Evolutionary conservation across 139 green algal species (phyloP).

Genomic region (Chlorella sp.): DNA sequence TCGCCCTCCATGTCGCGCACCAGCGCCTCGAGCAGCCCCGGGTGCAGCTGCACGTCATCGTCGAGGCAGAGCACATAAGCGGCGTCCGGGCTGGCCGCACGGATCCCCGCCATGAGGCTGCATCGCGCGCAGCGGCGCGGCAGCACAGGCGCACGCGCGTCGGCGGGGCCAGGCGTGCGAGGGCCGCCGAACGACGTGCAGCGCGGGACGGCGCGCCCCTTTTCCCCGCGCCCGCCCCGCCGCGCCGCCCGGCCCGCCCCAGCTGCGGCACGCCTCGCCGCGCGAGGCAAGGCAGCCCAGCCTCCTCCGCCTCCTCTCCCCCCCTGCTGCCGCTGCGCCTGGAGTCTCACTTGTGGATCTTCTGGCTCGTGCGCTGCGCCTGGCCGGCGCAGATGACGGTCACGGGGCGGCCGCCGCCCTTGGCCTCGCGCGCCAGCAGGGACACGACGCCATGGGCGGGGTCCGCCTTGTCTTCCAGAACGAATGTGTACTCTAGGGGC

Average conservation of each 20-base stretch:
- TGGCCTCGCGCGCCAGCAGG: background rate
- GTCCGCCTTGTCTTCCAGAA: conserved; percentile 63
- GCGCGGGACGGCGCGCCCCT: no score
- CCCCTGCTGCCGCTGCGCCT: no score
- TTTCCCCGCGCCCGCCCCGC: no score
- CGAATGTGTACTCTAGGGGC: conserved; percentile 75
- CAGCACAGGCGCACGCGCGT: background rate
- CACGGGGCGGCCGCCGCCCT: background rate
- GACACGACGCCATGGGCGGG: conserved; percentile 29
- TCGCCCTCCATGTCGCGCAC: conserved; percentile 70
- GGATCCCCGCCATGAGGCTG: conserved; percentile 52
- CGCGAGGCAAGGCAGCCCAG: background rate
- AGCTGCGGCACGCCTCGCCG: no score
- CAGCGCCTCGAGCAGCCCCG: conserved; percentile 57
- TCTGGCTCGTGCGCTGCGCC: conserved; percentile 66
- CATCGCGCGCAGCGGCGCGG: background rate
- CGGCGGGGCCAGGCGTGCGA: no score
- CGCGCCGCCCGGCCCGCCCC: no score
- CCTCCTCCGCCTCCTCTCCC: background rate
- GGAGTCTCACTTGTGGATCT: conserved; percentile 85
- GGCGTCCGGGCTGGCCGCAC: background rate
- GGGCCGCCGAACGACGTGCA: no score
- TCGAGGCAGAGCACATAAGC: conserved; percentile 89
- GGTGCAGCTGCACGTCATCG: conserved; percentile 89
- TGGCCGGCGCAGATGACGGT: conserved; percentile 50